A percentile compares a stretch with the other conserved stretches of the same genome.
These are phyloP conservation scores for Neoboletus subvelutipes DNA, from an alignment of 768 basidiomycete species.

Conservation along the genomic window DNA sequence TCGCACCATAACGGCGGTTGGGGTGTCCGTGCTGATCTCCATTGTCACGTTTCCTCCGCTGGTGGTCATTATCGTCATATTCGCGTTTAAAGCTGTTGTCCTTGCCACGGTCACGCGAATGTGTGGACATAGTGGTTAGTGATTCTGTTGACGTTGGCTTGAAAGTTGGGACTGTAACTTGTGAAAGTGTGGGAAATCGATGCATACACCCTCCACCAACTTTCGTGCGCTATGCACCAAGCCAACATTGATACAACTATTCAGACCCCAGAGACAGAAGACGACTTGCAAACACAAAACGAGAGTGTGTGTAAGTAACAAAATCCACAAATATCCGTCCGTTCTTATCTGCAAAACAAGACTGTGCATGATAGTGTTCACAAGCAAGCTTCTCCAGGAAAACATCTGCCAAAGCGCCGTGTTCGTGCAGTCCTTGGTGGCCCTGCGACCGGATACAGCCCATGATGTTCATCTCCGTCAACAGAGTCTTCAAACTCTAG, in stretches of 20 bases:
- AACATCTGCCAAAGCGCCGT: slow-evolving; percentile 18
- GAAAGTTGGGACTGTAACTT: neutral
- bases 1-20: slow-evolving; percentile 16
- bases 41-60: slow-evolving; percentile 9
- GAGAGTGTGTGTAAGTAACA: neutral
- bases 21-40: slow-evolving; percentile 8
- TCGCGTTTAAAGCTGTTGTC: slow-evolving; percentile 13
- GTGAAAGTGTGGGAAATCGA: slow-evolving; percentile 19
- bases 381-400: slow-evolving; percentile 11
- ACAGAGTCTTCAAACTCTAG: slow-evolving; percentile 12
- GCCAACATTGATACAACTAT: neutral
- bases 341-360: neutral
- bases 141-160: neutral
- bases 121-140: slow-evolving; percentile 15
- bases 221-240: neutral
- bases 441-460: slow-evolving; percentile 10
- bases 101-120: slow-evolving; percentile 15
- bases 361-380: neutral
- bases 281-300: neutral
- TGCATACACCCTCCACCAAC: too few species aligned
- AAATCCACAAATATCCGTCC: neutral
- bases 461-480: neutral
- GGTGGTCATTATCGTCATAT: slow-evolving; percentile 9
- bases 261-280: neutral
- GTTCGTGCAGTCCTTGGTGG: slow-evolving; percentile 8